Conservation (phyloP, 2,329 filamentous ascomycete species). For the Colletotrichum sp. region DNA sequence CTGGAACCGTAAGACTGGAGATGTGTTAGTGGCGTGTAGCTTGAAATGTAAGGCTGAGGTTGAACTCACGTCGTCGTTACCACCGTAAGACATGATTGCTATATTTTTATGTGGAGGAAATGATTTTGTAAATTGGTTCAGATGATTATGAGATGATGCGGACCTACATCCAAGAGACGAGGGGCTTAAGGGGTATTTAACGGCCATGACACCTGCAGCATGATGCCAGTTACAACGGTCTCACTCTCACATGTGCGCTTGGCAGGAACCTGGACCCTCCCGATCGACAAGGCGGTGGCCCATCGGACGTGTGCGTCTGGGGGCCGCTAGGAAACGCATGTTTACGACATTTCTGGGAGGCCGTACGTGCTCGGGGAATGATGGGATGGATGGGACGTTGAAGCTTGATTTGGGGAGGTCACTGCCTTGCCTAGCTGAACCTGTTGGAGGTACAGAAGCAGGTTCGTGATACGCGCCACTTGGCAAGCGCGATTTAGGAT, state of each 20-base stretch:
- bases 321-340: conserved; percentile 8
- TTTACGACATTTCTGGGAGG: conserved; percentile 16
- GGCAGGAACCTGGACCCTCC: not conserved
- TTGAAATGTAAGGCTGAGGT: not conserved
- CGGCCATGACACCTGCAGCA: not conserved
- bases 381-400: not conserved
- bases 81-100: conserved; percentile 51
- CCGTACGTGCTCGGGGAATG: not conserved
- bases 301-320: not conserved
- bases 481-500: not conserved
- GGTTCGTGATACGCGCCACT: not conserved
- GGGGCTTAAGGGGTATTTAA: conserved; percentile 7
- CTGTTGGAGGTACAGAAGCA: not conserved
- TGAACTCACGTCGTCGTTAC: conserved; percentile 41
- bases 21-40: not conserved
- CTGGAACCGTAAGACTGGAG: conserved; percentile 18
- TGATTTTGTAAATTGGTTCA: not conserved
- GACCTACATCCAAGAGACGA: not conserved
- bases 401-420: not conserved
- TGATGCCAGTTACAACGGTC: not conserved
- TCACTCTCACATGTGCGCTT: conserved; percentile 14
- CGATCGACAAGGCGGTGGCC: conserved; percentile 18
- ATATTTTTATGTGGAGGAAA: not conserved
- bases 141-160: not conserved
- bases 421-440: not conserved